Evolutionary conservation across 805 yeast genomes (phyloP), one percentile per base, ranked within the genome.

Genomic region (Candida multigemmis): DNA sequence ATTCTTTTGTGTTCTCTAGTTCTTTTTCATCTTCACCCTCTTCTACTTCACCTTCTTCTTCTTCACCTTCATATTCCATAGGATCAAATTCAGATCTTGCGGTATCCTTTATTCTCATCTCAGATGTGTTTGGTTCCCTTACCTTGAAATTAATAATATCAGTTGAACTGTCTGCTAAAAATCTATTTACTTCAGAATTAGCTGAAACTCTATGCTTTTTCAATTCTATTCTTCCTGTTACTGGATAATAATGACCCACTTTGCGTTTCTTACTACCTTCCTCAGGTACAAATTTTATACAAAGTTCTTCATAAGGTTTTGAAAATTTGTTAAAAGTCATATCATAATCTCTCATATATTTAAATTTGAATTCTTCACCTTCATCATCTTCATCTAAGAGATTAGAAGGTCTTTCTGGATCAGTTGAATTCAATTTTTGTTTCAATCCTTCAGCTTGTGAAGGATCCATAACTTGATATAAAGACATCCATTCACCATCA

Each of bases 161-260:
- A 34, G 68, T 54, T 14, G 81, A 73, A 29, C 69, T 56, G 17
- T 68, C 74, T 31, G 66, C 65, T 31, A 76, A 64, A 27, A 68
- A 67, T 18, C 72, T 68, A 37, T 68, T 69, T 37, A 74, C 56
- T 28, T 62, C 66, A n/a, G 56, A 42, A 38, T 61, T 68, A 24
- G 73, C 64, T 20, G 73, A 77, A 9, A 85, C 73, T 53, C 96
- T 74, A 49, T 94, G 76, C 48, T 89, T 79, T 59, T 82, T 85
- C 47, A 91, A 71, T 38, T 79, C 91, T 22, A 84, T 67, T 40
- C 78, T 75, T 19, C 87, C 85, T 9, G 70, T 60, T 11, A 89
- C 59, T 6, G 96, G 95, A 33, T 80, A 73, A 48, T 80, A 91
- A 41, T 68, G 71, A 3, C 85, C 94, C 6, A 71, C 63, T 14